Percentiles rank a stretch among this genome's conserved stretches.
Conservation (phyloP, 805 yeast genomes). For the Candida arabinofermentans region DNA sequence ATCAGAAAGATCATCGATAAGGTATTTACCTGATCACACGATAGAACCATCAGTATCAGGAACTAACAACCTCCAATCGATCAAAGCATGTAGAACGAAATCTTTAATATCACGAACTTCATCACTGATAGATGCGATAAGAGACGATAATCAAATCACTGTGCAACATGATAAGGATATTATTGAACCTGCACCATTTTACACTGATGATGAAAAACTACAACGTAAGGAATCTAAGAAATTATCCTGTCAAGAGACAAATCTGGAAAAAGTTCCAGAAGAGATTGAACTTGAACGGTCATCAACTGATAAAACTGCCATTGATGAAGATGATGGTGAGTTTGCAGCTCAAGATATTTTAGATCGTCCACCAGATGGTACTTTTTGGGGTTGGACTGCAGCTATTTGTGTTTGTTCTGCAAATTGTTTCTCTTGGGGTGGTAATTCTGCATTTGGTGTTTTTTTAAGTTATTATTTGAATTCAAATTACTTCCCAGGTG, state of each 20-base stretch:
- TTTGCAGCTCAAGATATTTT: conserved; percentile 26
- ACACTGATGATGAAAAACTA: background rate
- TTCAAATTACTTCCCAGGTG: conserved; percentile 41
- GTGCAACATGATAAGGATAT: conserved; percentile 9
- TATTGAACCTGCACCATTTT: conserved; percentile 6
- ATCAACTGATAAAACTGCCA: background rate
- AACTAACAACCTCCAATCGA: too few relatives aligned
- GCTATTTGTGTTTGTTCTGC: conserved; percentile 30
- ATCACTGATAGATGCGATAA: conserved; percentile 24
- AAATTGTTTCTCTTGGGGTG: conserved; percentile 49
- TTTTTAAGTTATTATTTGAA: conserved; percentile 45
- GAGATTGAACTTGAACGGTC: conserved; percentile 28
- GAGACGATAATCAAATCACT: conserved; percentile 28
- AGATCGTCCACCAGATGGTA: conserved; percentile 40
- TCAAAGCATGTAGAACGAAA: too few relatives aligned
- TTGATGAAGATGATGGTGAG: conserved; percentile 30
- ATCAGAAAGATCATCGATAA: too few relatives aligned
- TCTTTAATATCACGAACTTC: conserved; percentile 21
- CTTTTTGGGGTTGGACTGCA: conserved; percentile 47
- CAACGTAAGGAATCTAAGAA: background rate
- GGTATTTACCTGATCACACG: too few relatives aligned
- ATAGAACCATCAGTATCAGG: too few relatives aligned
- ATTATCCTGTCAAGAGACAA: background rate
- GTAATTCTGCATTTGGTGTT: conserved; percentile 52
- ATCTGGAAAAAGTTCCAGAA: background rate